Conservation (phyloP, 345 rosid genomes). For the Schrenkiella parvula region DNA sequence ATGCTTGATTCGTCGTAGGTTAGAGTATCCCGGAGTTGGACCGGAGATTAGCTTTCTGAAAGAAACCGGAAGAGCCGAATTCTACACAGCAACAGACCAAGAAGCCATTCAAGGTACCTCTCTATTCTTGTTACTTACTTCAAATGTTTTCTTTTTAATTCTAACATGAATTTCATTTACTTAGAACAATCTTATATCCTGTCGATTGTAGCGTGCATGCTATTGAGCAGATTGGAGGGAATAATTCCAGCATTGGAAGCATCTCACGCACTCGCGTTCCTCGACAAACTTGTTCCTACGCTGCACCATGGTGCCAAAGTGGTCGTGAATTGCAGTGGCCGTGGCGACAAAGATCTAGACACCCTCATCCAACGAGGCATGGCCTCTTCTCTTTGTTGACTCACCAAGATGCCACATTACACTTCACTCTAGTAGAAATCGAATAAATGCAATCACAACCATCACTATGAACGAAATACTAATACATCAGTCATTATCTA, state of each 20-base stretch:
- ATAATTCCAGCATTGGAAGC: conserved; percentile 77
- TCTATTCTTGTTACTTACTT: neutral
- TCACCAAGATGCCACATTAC: neutral
- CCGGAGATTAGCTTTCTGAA: conserved; percentile 75
- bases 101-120: conserved; percentile 73
- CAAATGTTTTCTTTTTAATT: neutral
- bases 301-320: conserved; percentile 50
- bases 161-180: neutral
- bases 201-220: conserved; percentile 43
- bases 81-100: conserved; percentile 55
- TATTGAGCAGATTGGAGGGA: conserved; percentile 62
- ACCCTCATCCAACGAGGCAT: conserved; percentile 22
- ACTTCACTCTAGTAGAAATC: neutral
- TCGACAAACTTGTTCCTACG: conserved; percentile 65
- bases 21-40: conserved; percentile 79
- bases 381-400: neutral
- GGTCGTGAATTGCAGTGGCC: conserved; percentile 68
- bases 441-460: neutral
- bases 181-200: neutral
- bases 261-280: conserved; percentile 72
- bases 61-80: conserved; percentile 66
- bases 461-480: neutral
- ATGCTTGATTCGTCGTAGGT: conserved; percentile 33
- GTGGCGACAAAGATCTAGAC: conserved; percentile 62
- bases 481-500: neutral